phyloP scores from a whole-genome alignment of 2,329 filamentous ascomycete genomes.

The Fusarium kyushuense region DNA sequence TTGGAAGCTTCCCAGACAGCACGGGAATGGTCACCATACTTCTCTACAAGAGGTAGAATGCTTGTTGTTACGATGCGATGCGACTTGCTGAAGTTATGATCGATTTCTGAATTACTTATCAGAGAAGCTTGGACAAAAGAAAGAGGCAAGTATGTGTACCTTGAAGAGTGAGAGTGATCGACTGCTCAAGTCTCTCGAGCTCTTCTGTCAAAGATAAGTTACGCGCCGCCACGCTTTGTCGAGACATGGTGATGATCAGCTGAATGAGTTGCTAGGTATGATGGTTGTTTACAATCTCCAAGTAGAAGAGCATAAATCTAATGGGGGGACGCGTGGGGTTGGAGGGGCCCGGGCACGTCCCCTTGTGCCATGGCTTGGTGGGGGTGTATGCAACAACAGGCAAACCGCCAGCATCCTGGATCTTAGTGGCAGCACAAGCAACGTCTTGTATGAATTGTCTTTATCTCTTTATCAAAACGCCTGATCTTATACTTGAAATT shows the following conservation, averaged over 20 bases:
- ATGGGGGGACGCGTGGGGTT: constrained; percentile 28
- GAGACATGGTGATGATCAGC: constrained; percentile 58
- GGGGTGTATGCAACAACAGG: background rate
- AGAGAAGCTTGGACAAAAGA: background rate
- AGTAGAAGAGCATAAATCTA: background rate
- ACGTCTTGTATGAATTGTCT: background rate
- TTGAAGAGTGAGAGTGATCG: constrained; percentile 95
- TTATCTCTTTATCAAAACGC: background rate
- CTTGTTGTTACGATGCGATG: constrained; percentile 95
- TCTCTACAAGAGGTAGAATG: constrained; percentile 92
- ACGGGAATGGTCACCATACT: constrained; percentile 93
- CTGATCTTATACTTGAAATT: background rate
- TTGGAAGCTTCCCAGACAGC: constrained; percentile 98
- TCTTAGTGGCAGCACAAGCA: background rate
- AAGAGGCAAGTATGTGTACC: constrained; percentile 61
- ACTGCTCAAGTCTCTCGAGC: constrained; percentile 94
- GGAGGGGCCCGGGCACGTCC: constrained; percentile 24
- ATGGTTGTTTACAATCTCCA: constrained; percentile 19
- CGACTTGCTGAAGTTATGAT: constrained; percentile 96
- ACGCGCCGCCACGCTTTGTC: constrained; percentile 61
- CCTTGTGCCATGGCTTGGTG: background rate
- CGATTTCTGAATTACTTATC: constrained; percentile 78
- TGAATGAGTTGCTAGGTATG: constrained; percentile 8
- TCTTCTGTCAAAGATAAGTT: constrained; percentile 89
- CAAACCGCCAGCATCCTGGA: background rate